These are phyloP conservation scores for Dianthus caryophyllus DNA, from an alignment of 148 eudicot genomes.

Conservation along the genomic window DNA sequence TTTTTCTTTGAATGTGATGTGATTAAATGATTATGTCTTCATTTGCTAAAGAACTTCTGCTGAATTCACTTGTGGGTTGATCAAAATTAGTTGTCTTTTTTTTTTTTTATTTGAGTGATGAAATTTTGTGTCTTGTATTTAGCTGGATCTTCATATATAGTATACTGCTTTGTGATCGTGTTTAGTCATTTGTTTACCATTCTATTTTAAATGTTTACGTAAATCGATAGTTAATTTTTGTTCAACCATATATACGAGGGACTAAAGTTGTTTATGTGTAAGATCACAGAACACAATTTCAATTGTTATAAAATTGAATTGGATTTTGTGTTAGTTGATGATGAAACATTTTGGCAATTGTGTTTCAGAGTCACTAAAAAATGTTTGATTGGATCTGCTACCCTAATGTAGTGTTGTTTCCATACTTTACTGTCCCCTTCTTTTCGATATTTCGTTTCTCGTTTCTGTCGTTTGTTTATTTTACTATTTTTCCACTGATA, in stretches of 20 bases:
- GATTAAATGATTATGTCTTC: background rate
- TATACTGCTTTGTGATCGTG: background rate
- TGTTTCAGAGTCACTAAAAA: background rate
- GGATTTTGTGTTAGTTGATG: conserved; percentile 9
- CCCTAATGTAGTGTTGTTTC: background rate
- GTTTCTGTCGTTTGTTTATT: too few species aligned
- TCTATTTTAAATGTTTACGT: too few species aligned
- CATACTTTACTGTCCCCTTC: conserved; percentile 11
- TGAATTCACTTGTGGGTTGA: conserved; percentile 7
- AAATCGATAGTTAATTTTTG: conserved; percentile 5
- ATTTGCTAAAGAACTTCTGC: too few species aligned
- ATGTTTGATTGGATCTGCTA: conserved; percentile 24
- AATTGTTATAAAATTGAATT: conserved; percentile 2
- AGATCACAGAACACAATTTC: conserved; percentile 2
- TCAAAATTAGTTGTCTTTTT: conserved; percentile 15
- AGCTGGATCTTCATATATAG: conserved; percentile 14
- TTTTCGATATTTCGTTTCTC: background rate
- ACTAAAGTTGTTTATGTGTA: background rate
- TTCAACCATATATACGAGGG: background rate
- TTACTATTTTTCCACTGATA: background rate
- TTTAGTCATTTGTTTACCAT: too few species aligned
- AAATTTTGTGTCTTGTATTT: background rate
- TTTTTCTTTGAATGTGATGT: background rate
- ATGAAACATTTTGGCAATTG: conserved; percentile 3
- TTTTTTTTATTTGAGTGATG: background rate